Evolutionary conservation across 208 protist species (phyloP), one percentile per base, ranked within the genome.

Genomic region (Trypanosoma grayi): DNA sequence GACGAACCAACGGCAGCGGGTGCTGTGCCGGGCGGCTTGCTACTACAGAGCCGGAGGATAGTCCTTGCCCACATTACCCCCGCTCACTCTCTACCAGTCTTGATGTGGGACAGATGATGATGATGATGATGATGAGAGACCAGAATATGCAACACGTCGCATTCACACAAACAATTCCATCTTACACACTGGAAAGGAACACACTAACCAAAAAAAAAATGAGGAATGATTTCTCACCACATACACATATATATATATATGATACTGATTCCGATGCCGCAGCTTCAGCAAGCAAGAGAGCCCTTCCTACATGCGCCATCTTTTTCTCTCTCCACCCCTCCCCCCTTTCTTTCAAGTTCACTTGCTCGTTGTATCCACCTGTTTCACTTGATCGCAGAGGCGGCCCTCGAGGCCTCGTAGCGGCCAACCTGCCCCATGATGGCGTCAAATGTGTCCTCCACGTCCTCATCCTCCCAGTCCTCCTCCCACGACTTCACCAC

Each of bases 391-490:
- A 20, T 11, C 3, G 44, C 18, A 18, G 60, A 69, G 31, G 70
- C 73, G 5, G 81, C 85, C 48, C 46, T 56, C 10, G 77, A 78
- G 22, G 78, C 82, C 37, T 81, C 74, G 6, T 80, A 60, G 44
- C 81, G 70, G 0, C 73, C 77, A 48, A 95, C 92, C 51, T 84
- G 70, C 4, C 86, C 89, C 75, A 95, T 95, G 39, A 93, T 85
- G 20, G 77, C 59, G 52, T 95, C 89, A 55, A 92, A 92, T 39
- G 89, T 95, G 70, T 95, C 89, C 58, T 93, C 85, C n/a, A 93
- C 70, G 52, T 95, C 89, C 60, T 95, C 89, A 70, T 95, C 89
- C 63, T 95, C 89, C 89, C 89, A 95, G 61, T 95, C 89, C 74
- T 95, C 89, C 53, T 95, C 85, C 84, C 85, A 95, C 34, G 79